Evolutionary conservation across 2,329 filamentous ascomycete genomes (phyloP), one percentile per base, ranked within the genome.

Genomic region (Corinectria fuckeliana): DNA sequence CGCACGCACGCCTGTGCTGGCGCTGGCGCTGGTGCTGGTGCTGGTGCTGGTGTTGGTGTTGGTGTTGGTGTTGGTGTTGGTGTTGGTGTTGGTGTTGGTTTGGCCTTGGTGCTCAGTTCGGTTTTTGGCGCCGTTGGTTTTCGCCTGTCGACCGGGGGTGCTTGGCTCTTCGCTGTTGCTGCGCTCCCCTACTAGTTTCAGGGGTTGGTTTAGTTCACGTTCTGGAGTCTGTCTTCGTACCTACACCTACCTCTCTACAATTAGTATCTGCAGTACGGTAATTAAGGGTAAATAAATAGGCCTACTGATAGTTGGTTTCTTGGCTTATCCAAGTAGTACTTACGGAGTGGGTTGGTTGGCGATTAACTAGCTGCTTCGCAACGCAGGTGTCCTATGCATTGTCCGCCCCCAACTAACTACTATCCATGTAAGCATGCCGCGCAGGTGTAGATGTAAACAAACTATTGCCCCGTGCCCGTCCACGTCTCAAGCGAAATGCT

Each of bases 41-140:
- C 44, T 49, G 42, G 51, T 55, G 42, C 18, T 55, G 42, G 32
- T 47, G 32, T 49, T 49, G 52, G 51, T 38, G 16, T 48, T 41
- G 54, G 26, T 44, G 39, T 47, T 50, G 50, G 54, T 25, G 52
- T 45, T 42, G 32, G 44, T 55, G 52, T 20, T 56, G 42, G 32
- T 44, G 51, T 50, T 56, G 54, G 54, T 44, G n/a, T 38, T 56
- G 44, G 53, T 47, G 20, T 26, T 48, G 32, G 36, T 20, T 26
- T 23, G 32, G 21, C 30, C 8, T 38, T 38, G 36, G 36, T 38
- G 16, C n/a, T 38, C n/a, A 16, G 34, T 16, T 50, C 52, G 48
- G 45, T 42, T 30, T 58, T 58, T 44, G 54, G 23, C 53, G 53
- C 58, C 53, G 25, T 59, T 44, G 42, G 47, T n/a, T 11, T 61